phyloP scores from a whole-genome alignment of 805 yeast species.

The Hanseniaspora hatyaiensis region DNA sequence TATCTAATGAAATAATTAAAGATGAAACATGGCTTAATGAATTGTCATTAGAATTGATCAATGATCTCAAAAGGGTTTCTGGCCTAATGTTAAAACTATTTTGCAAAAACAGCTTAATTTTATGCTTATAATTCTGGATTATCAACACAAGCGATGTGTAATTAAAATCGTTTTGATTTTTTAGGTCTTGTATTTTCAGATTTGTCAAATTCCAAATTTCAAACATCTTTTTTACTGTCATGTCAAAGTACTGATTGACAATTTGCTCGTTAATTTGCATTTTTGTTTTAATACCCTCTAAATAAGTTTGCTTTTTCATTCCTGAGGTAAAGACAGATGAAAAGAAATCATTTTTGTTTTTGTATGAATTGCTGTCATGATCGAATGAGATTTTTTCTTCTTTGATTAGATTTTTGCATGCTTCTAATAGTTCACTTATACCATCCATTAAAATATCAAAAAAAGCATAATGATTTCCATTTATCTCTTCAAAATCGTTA shows the following conservation, averaged over 20 bases:
- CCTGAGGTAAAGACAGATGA: neutral
- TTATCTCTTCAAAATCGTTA: slow-evolving; percentile 18
- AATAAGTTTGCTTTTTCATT: neutral
- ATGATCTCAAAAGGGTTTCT: neutral
- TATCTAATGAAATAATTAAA: slow-evolving; percentile 68
- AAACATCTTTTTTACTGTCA: slow-evolving; percentile 43
- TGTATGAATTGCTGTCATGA: neutral
- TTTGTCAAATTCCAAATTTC: slow-evolving; percentile 51
- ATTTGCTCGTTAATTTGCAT: slow-evolving; percentile 37
- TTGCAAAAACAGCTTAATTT: slow-evolving; percentile 55
- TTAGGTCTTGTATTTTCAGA: slow-evolving; percentile 20
- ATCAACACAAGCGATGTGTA: slow-evolving; percentile 3
- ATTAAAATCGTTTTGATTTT: slow-evolving; percentile 35
- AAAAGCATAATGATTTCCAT: slow-evolving; percentile 37
- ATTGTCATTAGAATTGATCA: neutral
- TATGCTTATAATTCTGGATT: slow-evolving; percentile 53
- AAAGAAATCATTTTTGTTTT: slow-evolving; percentile 12
- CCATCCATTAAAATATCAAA: slow-evolving; percentile 42
- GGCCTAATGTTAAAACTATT: slow-evolving; percentile 34
- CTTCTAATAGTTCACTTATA: slow-evolving; percentile 50
- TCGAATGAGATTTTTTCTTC: slow-evolving; percentile 11
- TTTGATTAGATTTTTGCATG: slow-evolving; percentile 16
- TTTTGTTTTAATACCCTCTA: slow-evolving; percentile 27
- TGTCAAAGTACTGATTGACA: slow-evolving; percentile 52
- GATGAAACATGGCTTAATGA: slow-evolving; percentile 20